Conservation (phyloP, 139 green algal species). For the Monoraphidium neglectum region DNA sequence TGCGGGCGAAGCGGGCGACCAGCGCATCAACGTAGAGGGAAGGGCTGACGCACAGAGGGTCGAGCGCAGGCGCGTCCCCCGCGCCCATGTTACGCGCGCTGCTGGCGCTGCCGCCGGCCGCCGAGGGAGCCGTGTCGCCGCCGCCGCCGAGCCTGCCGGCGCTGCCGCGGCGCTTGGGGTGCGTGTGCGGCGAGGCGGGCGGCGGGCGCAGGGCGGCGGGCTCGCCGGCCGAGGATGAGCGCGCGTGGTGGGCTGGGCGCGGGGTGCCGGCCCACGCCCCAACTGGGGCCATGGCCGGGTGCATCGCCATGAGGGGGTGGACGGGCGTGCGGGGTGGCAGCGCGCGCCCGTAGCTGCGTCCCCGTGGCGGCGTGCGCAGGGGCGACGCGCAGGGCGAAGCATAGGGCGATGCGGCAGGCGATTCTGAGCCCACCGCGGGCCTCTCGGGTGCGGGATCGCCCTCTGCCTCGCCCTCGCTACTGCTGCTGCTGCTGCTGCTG, state of each 20-base stretch:
- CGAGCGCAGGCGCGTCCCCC: background rate
- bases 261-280: background rate
- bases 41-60: slow-evolving; percentile 4
- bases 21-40: slow-evolving; percentile 9
- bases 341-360: too few species aligned
- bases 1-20: slow-evolving; percentile 15
- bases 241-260: background rate
- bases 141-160: background rate
- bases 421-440: background rate
- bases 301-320: slow-evolving; percentile 31
- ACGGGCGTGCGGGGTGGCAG: slow-evolving; percentile 5
- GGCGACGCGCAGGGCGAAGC: background rate
- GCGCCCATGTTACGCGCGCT: background rate
- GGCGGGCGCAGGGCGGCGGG: too few species aligned
- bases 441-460: background rate
- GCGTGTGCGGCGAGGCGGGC: slow-evolving; percentile 4
- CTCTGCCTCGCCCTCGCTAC: background rate
- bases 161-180: slow-evolving; percentile 6
- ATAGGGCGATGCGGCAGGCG: background rate
- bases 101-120: background rate
- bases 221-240: too few species aligned
- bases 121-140: background rate
- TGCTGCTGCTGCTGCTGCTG: slow-evolving; percentile 10
- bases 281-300: background rate
- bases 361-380: background rate